phyloP scores from a whole-genome alignment of 1,284 basidiomycete genomes.

The Phellinidium pouzarii region DNA sequence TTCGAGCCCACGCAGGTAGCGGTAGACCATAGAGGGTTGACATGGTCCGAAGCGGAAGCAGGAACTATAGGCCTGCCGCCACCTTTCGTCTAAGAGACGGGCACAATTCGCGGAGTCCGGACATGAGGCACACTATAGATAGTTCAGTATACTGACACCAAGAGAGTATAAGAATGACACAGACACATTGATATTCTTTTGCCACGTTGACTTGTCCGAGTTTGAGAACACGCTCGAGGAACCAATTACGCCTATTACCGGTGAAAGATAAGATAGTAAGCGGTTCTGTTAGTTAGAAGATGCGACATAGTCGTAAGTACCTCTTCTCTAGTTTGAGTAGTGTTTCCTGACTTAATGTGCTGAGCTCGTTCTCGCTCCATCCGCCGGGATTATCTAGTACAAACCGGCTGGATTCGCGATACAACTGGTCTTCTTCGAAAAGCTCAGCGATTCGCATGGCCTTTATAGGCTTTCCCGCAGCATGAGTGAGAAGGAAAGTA shows the following conservation, averaged over 20 bases:
- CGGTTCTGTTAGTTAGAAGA: not conserved
- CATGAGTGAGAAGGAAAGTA: slow-evolving; percentile 83
- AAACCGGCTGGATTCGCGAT: slow-evolving; percentile 83
- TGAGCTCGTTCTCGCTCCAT: slow-evolving; percentile 77
- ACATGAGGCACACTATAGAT: slow-evolving; percentile 67
- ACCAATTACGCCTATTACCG: slow-evolving; percentile 72
- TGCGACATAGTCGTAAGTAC: slow-evolving; percentile 30
- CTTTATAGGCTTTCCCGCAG: slow-evolving; percentile 84
- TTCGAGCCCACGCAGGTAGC: slow-evolving; percentile 76
- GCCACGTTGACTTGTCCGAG: slow-evolving; percentile 79
- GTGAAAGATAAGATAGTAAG: not conserved
- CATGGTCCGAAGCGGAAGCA: slow-evolving; percentile 86
- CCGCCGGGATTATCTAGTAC: slow-evolving; percentile 86
- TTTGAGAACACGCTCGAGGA: slow-evolving; percentile 89
- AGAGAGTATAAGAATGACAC: slow-evolving; percentile 24
- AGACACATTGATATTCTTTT: slow-evolving; percentile 85
- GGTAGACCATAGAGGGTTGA: slow-evolving; percentile 86
- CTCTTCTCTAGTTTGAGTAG: slow-evolving; percentile 83
- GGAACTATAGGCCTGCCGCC: slow-evolving; percentile 81
- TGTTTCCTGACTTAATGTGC: slow-evolving; percentile 72
- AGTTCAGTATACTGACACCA: not conserved
- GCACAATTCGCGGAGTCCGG: slow-evolving; percentile 78
- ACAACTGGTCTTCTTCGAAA: slow-evolving; percentile 82
- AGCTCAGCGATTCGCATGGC: slow-evolving; percentile 86
- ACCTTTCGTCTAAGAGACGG: slow-evolving; percentile 88